Evolutionary conservation across 306 rosid genomes (phyloP).

Genomic region (Acacia confusa): DNA sequence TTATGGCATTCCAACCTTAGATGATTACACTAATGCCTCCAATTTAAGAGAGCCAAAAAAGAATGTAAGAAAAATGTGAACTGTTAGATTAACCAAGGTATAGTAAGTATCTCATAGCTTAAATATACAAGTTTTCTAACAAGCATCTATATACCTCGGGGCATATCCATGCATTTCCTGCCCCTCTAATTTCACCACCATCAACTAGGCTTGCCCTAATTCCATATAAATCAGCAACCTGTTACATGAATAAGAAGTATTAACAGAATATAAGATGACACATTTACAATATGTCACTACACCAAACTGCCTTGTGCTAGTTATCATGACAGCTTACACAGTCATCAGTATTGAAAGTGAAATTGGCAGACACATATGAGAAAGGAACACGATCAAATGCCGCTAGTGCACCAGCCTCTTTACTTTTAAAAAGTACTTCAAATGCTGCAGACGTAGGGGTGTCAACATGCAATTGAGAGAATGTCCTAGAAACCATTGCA

Average conservation of each 20-base stretch:
- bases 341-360: constrained; percentile 88
- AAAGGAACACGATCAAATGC: constrained; percentile 90
- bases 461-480: constrained; percentile 55
- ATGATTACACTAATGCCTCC: constrained; percentile 26
- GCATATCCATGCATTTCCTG: constrained; percentile 98
- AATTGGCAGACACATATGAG: constrained; percentile 87
- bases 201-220: constrained; percentile 90
- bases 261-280: constrained; percentile 30
- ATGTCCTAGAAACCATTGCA: constrained; percentile 88
- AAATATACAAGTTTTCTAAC: constrained; percentile 20
- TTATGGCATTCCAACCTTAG: constrained; percentile 24
- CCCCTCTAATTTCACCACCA: constrained; percentile 99
- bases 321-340: constrained; percentile 64
- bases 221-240: constrained; percentile 98
- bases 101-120: background rate
- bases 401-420: constrained; percentile 92
- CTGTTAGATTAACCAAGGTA: constrained; percentile 17
- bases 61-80: background rate
- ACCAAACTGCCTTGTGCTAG: constrained; percentile 10
- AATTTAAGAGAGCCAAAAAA: background rate
- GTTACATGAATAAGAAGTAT: constrained; percentile 32
- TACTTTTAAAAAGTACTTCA: constrained; percentile 74
- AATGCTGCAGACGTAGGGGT: constrained; percentile 68
- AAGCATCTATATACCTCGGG: constrained; percentile 69
- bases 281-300: background rate